Conservation (phyloP, 228 moss, liverwort and hornwort genomes). For the Sphagnum fallax region DNA sequence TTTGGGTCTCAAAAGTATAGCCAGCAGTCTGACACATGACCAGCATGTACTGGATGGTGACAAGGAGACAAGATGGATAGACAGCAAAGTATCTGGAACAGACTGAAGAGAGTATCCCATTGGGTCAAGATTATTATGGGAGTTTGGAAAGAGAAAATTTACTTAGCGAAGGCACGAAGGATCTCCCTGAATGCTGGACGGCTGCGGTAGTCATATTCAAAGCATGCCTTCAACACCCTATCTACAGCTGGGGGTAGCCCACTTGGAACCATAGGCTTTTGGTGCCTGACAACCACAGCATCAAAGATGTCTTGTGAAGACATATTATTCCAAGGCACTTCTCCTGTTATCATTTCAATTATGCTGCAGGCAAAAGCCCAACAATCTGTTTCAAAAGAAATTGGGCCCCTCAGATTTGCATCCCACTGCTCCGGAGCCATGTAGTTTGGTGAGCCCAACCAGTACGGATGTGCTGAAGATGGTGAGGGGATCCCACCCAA, state of each 20-base stretch:
- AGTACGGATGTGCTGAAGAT: slow-evolving; percentile 68
- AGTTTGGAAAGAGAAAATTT: slow-evolving; percentile 1
- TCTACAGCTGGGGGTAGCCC: slow-evolving; percentile 65
- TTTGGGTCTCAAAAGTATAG: no score
- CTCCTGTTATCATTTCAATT: slow-evolving; percentile 73
- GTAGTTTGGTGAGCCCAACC: slow-evolving; percentile 92
- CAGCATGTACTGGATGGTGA: no score
- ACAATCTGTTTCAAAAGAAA: slow-evolving; percentile 81
- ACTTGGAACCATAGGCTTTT: slow-evolving; percentile 58
- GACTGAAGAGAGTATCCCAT: no score
- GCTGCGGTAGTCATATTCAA: slow-evolving; percentile 77
- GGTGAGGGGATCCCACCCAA: slow-evolving; percentile 51
- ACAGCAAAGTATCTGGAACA: no score
- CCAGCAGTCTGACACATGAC: no score
- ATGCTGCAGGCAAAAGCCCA: slow-evolving; percentile 94
- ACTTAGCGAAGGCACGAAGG: slow-evolving; percentile 69
- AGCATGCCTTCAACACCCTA: slow-evolving; percentile 69
- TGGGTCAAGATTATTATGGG: no score
- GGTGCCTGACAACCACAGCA: slow-evolving; percentile 62
- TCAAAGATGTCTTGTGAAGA: slow-evolving; percentile 63
- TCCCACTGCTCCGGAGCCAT: slow-evolving; percentile 99
- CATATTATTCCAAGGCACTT: slow-evolving; percentile 65
- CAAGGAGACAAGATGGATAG: no score
- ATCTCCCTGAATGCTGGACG: slow-evolving; percentile 82
- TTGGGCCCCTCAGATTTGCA: slow-evolving; percentile 71